Percentiles rank a stretch among this genome's conserved stretches.
phyloP scores from a whole-genome alignment of 192 early-diverging fungal genomes.

The Thoreauomyces humboldtii region DNA sequence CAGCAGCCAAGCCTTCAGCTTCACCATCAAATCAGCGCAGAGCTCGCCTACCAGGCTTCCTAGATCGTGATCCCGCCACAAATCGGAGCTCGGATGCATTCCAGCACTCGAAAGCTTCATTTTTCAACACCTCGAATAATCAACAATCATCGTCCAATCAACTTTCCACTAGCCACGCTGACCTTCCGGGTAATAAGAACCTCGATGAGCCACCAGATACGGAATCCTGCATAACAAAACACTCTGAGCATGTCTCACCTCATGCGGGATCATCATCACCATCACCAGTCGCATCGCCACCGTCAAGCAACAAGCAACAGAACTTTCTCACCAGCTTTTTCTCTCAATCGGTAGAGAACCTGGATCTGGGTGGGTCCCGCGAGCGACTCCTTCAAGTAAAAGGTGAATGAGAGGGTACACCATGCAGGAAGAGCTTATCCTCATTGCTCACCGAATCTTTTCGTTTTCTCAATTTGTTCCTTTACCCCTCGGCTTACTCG shows the following conservation, averaged over 20 bases:
- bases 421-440: no score
- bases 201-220: background rate
- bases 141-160: no score
- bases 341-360: no score
- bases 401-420: conserved; percentile 4
- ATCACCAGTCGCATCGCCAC: background rate
- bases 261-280: background rate
- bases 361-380: no score
- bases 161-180: no score
- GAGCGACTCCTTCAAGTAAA: conserved; percentile 4
- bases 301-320: no score
- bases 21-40: background rate
- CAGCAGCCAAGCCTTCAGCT: background rate
- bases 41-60: conserved; percentile 3
- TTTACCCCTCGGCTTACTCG: no score
- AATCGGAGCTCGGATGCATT: background rate
- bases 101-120: background rate
- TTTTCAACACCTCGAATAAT: background rate
- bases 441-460: conserved; percentile 4
- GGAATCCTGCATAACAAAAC: background rate
- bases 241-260: background rate
- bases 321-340: background rate
- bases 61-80: conserved; percentile 2
- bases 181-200: no score
- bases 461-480: background rate